Conservation (phyloP, 805 yeast species). For the Ogataea neopini region DNA sequence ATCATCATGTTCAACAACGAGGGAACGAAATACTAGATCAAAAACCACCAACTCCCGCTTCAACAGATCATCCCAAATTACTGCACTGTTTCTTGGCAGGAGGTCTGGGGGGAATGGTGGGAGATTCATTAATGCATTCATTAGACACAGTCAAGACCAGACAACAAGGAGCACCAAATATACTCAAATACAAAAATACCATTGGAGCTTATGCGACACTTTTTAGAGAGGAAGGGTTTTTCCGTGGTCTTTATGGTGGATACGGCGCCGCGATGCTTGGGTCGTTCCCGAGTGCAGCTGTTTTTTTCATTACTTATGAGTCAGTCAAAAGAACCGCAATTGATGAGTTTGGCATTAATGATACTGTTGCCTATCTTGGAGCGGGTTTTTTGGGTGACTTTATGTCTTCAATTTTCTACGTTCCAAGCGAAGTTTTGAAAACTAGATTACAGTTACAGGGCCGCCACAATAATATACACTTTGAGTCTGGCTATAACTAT, state of each 20-base stretch:
- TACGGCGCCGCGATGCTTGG: conserved; percentile 91
- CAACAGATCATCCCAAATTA: conserved; percentile 44
- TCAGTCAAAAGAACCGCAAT: conserved; percentile 70
- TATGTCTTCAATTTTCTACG: conserved; percentile 84
- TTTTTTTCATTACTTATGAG: conserved; percentile 94
- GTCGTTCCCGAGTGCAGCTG: conserved; percentile 88
- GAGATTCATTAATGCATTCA: conserved; percentile 93
- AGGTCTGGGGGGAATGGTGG: conserved; percentile 91
- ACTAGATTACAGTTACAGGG: conserved; percentile 95
- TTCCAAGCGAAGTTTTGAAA: conserved; percentile 92
- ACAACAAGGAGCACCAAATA: conserved; percentile 88
- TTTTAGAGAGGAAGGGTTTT: conserved; percentile 79
- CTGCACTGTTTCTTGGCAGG: conserved; percentile 79
- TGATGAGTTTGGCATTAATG: conserved; percentile 63
- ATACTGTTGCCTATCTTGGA: conserved; percentile 73
- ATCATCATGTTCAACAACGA: conserved; percentile 7
- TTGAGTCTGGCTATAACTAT: conserved; percentile 85
- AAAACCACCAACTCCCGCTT: too few relatives aligned
- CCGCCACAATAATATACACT: conserved; percentile 72
- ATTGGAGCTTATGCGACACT: conserved; percentile 74
- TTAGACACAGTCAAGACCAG: conserved; percentile 95
- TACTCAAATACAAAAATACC: conserved; percentile 70
- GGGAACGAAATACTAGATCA: neutral
- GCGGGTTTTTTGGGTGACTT: conserved; percentile 96
- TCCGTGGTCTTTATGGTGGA: conserved; percentile 88